These are phyloP conservation scores for Pinus albicaulis DNA, from an alignment of 75 land plant genomes.

Conservation along the genomic window DNA sequence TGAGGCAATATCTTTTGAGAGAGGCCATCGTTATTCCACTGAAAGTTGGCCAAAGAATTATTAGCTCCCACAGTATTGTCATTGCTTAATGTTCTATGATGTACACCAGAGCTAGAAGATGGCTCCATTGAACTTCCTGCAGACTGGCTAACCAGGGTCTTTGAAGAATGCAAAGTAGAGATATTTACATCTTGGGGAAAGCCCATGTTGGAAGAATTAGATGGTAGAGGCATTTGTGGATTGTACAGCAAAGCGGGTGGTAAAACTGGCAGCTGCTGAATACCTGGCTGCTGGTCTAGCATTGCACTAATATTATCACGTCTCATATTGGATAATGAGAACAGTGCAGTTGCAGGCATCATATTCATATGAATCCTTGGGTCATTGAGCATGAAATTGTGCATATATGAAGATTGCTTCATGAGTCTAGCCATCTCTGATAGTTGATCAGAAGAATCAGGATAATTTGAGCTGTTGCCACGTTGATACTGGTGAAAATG, in stretches of 20 bases:
- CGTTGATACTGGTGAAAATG: not conserved
- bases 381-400: not conserved
- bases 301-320: not conserved
- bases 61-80: not conserved
- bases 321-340: not conserved
- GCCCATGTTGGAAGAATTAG: not conserved
- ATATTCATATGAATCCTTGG: constrained; percentile 1
- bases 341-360: not conserved
- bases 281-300: not conserved
- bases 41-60: not conserved
- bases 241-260: not conserved
- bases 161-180: not conserved
- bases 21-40: not conserved
- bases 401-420: not conserved
- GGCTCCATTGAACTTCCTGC: not conserved
- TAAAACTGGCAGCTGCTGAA: not conserved
- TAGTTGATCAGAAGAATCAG: constrained; percentile 4
- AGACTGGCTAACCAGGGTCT: not conserved
- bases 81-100: not conserved
- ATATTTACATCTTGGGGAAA: not conserved
- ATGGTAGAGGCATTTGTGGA: not conserved
- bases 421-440: constrained; percentile 6
- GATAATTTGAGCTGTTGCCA: not conserved
- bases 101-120: not conserved
- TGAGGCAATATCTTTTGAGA: not conserved